Conservation (phyloP, 352 stramenopile species). For the Globisporangium parvum region DNA sequence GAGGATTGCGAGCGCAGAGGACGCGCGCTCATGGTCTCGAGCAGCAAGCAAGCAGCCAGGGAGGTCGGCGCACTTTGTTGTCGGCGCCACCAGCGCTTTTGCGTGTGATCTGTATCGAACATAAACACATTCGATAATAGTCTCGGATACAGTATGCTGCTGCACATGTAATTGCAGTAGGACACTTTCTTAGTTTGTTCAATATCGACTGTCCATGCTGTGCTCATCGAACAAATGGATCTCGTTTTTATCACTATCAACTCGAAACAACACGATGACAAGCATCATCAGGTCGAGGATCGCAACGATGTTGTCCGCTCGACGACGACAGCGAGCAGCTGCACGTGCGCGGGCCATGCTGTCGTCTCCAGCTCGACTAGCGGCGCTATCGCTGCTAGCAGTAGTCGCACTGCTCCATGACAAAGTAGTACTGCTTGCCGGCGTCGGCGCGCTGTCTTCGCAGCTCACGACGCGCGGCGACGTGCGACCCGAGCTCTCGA, state of each 20-base stretch:
- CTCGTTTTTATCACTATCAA: not conserved
- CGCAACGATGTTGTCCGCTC: not conserved
- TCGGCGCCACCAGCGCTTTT: not conserved
- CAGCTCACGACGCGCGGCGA: constrained; percentile 26
- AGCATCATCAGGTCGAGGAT: not conserved
- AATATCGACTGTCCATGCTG: too few relatives aligned
- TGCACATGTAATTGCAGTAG: too few relatives aligned
- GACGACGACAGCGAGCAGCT: not conserved
- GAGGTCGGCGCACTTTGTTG: not conserved
- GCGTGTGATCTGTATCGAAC: not conserved
- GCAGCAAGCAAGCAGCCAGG: too few relatives aligned
- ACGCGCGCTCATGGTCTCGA: constrained; percentile 3
- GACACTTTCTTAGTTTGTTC: too few relatives aligned
- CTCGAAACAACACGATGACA: not conserved
- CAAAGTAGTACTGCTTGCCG: not conserved
- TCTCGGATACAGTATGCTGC: too few relatives aligned
- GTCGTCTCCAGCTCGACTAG: not conserved
- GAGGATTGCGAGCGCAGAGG: constrained; percentile 11
- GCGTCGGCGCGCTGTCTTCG: not conserved
- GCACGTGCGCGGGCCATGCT: not conserved
- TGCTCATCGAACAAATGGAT: not conserved
- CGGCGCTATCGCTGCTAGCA: not conserved
- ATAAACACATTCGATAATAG: too few relatives aligned
- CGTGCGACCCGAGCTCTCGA: constrained; percentile 19
- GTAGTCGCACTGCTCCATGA: not conserved